These are phyloP conservation scores for Botryotinia narcissicola DNA, from an alignment of 2,329 filamentous ascomycete species.

Conservation along the genomic window DNA sequence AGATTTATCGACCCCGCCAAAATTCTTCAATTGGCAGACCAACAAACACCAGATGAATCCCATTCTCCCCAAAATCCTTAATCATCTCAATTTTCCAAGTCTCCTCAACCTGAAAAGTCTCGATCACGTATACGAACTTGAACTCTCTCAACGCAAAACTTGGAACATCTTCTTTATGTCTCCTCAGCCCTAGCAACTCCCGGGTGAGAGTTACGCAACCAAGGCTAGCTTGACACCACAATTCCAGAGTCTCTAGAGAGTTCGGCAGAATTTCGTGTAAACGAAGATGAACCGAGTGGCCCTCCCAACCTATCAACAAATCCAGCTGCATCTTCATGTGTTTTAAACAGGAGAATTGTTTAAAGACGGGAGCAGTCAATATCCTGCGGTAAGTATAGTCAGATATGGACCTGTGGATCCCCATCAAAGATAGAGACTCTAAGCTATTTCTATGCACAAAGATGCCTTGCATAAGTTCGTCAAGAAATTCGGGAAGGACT, in stretches of 20 bases:
- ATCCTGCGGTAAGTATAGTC: neutral
- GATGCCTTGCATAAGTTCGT: neutral
- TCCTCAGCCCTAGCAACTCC: neutral
- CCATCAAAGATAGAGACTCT: neutral
- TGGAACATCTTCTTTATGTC: neutral
- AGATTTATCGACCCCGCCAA: neutral
- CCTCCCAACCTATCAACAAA: neutral
- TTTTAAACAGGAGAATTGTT: neutral
- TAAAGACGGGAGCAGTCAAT: neutral
- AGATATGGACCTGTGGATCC: neutral
- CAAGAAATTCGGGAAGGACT: neutral
- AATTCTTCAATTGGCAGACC: neutral
- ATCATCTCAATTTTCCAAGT: neutral
- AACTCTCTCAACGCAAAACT: neutral
- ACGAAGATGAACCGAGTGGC: neutral
- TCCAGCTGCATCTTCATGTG: neutral
- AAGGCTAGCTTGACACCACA: neutral
- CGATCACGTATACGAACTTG: neutral
- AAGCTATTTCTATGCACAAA: neutral
- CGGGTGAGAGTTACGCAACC: neutral
- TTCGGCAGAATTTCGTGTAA: neutral
- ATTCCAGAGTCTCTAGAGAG: neutral
- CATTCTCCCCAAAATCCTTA: neutral
- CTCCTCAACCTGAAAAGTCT: neutral
- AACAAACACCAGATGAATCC: neutral